A percentile compares a stretch with the other conserved stretches of the same genome.
Evolutionary conservation across 1,139 yeast species (phyloP).

Genomic region (Debaryomyces udenii): DNA sequence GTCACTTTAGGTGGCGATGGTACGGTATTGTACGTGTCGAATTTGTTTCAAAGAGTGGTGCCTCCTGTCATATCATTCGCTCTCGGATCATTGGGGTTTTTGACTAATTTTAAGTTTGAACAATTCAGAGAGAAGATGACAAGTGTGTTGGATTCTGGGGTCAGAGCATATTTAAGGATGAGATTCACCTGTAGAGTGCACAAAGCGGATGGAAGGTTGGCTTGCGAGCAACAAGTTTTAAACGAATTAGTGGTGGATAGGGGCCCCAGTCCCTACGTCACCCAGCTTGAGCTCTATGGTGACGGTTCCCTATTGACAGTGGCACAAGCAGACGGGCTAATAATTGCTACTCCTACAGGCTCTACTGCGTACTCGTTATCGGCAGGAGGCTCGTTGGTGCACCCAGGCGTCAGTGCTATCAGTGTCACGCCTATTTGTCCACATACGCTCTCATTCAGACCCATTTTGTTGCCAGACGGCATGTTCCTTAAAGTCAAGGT

Average conservation of each 20-base stretch:
- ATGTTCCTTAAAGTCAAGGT: conserved; percentile 78
- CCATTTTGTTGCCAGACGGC: conserved; percentile 83
- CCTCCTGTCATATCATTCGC: conserved; percentile 89
- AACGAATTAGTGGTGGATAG: conserved; percentile 85
- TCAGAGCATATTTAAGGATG: conserved; percentile 79
- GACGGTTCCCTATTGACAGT: conserved; percentile 79
- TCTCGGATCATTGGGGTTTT: conserved; percentile 78
- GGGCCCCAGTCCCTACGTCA: conserved; percentile 87
- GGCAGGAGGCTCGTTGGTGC: conserved; percentile 90
- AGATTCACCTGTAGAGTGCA: conserved; percentile 74
- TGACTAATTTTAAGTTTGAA: conserved; percentile 77
- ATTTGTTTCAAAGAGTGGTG: conserved; percentile 75
- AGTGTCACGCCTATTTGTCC: conserved; percentile 93
- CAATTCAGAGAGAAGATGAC: conserved; percentile 61
- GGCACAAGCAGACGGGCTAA: conserved; percentile 89
- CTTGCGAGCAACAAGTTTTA: conserved; percentile 76
- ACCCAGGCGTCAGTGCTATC: conserved; percentile 87
- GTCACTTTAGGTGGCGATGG: conserved; percentile 91
- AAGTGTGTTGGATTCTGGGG: conserved; percentile 65
- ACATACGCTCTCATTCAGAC: conserved; percentile 85
- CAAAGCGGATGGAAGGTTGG: conserved; percentile 56
- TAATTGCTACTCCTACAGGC: conserved; percentile 89
- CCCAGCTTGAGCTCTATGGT: conserved; percentile 81
- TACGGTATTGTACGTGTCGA: conserved; percentile 79
- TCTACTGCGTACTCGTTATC: conserved; percentile 89